These are phyloP conservation scores for Gamarada debralockiae DNA, from an alignment of 495 filamentous ascomycete genomes.

Conservation along the genomic window DNA sequence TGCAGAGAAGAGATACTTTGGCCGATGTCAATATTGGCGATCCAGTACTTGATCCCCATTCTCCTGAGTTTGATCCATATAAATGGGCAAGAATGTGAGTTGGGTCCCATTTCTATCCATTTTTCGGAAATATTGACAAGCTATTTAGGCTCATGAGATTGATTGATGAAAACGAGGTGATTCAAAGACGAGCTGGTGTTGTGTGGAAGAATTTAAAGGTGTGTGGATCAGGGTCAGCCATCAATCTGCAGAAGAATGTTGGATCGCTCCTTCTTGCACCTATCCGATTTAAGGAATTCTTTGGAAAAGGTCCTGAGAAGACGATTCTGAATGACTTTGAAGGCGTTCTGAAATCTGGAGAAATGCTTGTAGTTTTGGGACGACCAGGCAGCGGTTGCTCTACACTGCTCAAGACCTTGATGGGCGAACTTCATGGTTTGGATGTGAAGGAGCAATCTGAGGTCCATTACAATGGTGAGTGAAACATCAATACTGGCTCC, in stretches of 20 bases:
- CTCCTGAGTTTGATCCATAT: slow-evolving; percentile 52
- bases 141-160: slow-evolving; percentile 29
- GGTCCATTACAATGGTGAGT: slow-evolving; percentile 33
- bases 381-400: slow-evolving; percentile 61
- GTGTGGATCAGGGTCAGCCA: slow-evolving; percentile 43
- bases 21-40: slow-evolving; percentile 41
- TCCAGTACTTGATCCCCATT: slow-evolving; percentile 52
- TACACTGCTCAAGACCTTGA: slow-evolving; percentile 24
- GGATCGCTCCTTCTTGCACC: slow-evolving; percentile 24
- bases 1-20: slow-evolving; percentile 41
- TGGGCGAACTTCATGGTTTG: slow-evolving; percentile 35
- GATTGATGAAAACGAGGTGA: slow-evolving; percentile 20
- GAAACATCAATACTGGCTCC: slow-evolving; percentile 27
- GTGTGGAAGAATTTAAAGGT: slow-evolving; percentile 45
- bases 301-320: slow-evolving; percentile 50
- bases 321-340: slow-evolving; percentile 71
- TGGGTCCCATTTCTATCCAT: background rate
- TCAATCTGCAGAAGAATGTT: slow-evolving; percentile 38
- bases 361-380: slow-evolving; percentile 79
- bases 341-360: slow-evolving; percentile 67
- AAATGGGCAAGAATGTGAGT: slow-evolving; percentile 50
- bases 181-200: slow-evolving; percentile 35
- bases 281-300: slow-evolving; percentile 20
- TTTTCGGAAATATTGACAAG: background rate
- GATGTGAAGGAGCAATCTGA: slow-evolving; percentile 32